Percentiles rank a stretch among this genome's conserved stretches.
These are phyloP conservation scores for Leccinum barrowsii DNA, from an alignment of 768 basidiomycete genomes.

Conservation along the genomic window DNA sequence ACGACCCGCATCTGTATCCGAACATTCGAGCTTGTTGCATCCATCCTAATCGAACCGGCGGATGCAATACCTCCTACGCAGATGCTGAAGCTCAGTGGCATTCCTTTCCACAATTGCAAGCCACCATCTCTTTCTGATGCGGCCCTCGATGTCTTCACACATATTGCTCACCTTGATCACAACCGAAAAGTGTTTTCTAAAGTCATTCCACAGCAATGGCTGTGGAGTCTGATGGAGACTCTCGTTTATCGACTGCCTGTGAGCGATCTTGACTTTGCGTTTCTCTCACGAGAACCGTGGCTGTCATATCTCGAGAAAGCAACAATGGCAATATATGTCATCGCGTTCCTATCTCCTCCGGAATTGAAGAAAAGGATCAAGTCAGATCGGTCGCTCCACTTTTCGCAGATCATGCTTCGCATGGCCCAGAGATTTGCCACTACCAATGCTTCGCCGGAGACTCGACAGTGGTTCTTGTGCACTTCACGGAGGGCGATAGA, in stretches of 20 bases:
- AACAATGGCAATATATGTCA: constrained; percentile 79
- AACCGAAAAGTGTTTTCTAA: constrained; percentile 73
- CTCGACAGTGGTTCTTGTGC: constrained; percentile 49
- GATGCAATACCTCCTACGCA: constrained; percentile 64
- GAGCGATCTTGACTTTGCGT: constrained; percentile 67
- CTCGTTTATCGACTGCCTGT: constrained; percentile 86
- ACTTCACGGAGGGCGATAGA: constrained; percentile 69
- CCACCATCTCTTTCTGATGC: constrained; percentile 65
- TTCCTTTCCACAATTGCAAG: constrained; percentile 39
- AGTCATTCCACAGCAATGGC: constrained; percentile 51
- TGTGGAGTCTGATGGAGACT: constrained; percentile 62
- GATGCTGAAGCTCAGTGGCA: constrained; percentile 51
- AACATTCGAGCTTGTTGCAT: constrained; percentile 64
- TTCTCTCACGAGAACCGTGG: constrained; percentile 63
- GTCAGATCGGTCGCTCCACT: constrained; percentile 59
- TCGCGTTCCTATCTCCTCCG: constrained; percentile 80
- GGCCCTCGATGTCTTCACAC: constrained; percentile 85
- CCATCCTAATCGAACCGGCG: constrained; percentile 68
- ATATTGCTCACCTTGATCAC: constrained; percentile 67
- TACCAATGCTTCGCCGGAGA: constrained; percentile 43
- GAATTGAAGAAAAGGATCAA: constrained; percentile 71
- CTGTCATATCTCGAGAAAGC: constrained; percentile 76
- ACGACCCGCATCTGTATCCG: constrained; percentile 50
- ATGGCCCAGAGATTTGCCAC: constrained; percentile 63
- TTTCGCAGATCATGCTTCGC: constrained; percentile 66